Evolutionary conservation across 352 stramenopile species (phyloP).

Genomic region (Phytopythium ostracodes): DNA sequence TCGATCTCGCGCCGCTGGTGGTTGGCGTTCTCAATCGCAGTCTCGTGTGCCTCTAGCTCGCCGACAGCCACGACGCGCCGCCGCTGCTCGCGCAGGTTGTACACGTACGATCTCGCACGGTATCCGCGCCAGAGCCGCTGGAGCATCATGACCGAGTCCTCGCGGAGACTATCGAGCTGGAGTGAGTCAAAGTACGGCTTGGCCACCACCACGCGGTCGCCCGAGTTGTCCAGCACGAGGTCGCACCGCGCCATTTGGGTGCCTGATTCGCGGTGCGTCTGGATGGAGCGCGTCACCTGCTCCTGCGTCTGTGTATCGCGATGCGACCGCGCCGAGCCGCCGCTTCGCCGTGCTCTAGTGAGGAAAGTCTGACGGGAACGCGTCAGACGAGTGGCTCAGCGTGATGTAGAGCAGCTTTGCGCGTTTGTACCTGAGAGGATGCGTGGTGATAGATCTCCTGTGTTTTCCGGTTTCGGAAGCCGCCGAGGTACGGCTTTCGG

Average conservation of each 20-base stretch:
- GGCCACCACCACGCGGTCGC: slow-evolving; percentile 56
- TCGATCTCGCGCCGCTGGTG: slow-evolving; percentile 74
- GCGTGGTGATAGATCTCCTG: slow-evolving; percentile 90
- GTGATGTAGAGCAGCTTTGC: background rate
- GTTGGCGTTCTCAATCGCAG: slow-evolving; percentile 35
- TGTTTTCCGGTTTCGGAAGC: slow-evolving; percentile 86
- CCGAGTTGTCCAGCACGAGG: slow-evolving; percentile 57
- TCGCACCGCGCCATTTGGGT: slow-evolving; percentile 88
- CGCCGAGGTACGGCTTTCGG: slow-evolving; percentile 86
- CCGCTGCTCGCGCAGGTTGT: slow-evolving; percentile 36
- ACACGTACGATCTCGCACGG: slow-evolving; percentile 46
- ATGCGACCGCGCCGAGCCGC: slow-evolving; percentile 35
- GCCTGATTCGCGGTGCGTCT: slow-evolving; percentile 86
- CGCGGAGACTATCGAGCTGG: slow-evolving; percentile 77
- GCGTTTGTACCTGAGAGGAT: slow-evolving; percentile 56
- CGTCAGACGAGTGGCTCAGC: background rate
- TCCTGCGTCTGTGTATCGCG: slow-evolving; percentile 90
- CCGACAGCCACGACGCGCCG: slow-evolving; percentile 21
- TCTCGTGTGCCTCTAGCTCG: slow-evolving; percentile 48
- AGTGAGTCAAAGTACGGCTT: slow-evolving; percentile 89
- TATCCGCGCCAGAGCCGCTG: slow-evolving; percentile 90
- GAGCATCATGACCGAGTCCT: slow-evolving; percentile 74
- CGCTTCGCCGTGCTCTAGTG: slow-evolving; percentile 37
- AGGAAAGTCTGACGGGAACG: slow-evolving; percentile 35
- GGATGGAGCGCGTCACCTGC: slow-evolving; percentile 63